Conservation (phyloP, 306 rosid genomes). For the Alnus glutinosa region DNA sequence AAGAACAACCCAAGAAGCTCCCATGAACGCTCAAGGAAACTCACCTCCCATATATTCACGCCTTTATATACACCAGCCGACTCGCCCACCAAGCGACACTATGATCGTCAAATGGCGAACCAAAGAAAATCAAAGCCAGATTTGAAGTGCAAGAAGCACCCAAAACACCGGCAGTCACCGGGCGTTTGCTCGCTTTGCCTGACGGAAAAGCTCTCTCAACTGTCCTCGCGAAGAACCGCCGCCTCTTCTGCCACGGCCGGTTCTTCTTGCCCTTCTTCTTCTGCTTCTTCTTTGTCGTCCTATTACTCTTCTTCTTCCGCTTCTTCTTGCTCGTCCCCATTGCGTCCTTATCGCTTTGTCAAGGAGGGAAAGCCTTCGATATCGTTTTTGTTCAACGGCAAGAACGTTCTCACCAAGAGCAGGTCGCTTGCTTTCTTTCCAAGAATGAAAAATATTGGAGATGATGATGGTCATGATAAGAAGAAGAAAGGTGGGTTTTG, state of each 20-base stretch:
- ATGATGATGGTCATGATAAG: background rate
- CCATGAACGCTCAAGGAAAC: slow-evolving; percentile 44
- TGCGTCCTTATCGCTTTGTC: slow-evolving; percentile 12
- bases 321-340: slow-evolving; percentile 59
- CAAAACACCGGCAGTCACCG: slow-evolving; percentile 72
- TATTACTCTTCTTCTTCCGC: slow-evolving; percentile 54
- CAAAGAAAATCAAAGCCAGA: slow-evolving; percentile 24
- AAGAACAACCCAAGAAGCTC: slow-evolving; percentile 49
- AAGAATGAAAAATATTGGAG: slow-evolving; percentile 24
- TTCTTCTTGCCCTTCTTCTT: slow-evolving; percentile 36
- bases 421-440: slow-evolving; percentile 46
- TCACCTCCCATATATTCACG: background rate
- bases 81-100: background rate
- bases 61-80: no score
- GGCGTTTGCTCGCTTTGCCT: slow-evolving; percentile 88
- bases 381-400: slow-evolving; percentile 31
- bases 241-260: background rate
- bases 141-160: slow-evolving; percentile 69
- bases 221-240: slow-evolving; percentile 14
- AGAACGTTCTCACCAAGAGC: slow-evolving; percentile 50
- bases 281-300: slow-evolving; percentile 39
- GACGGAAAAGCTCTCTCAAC: slow-evolving; percentile 49
- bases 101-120: slow-evolving; percentile 32
- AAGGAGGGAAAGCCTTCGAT: slow-evolving; percentile 22
- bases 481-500: slow-evolving; percentile 59